Base-by-base conservation (phyloP, 129 eudicot genomes). In the Tagetes patula region DNA sequence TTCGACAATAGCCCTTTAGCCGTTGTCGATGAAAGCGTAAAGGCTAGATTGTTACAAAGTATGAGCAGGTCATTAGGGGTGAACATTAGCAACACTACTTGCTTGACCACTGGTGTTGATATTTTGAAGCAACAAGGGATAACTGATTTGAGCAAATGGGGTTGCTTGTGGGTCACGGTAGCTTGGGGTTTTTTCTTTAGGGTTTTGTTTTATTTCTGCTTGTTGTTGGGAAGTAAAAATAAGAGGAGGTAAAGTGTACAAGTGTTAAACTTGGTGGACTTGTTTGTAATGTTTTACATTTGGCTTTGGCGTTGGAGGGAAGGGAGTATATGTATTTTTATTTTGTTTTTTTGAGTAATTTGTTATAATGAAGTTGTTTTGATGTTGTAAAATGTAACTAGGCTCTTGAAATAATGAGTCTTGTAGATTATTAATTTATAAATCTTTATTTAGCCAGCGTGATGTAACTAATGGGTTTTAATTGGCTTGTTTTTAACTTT, bases 161-260 rank as follows among this genome's bases (percentile, higher is more conserved):
- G 50, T 65, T 65, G 69, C 69, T 65, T 65, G 69, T 65, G 69
- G 70, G 13, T 65, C 12, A 65, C 50, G 50, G 50, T 65, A 1
- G 49, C 50, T 65, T 40, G 70, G 70, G 70, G 70, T n/a, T 65
- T 65, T 50, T 65, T 65, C 70, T 65, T 65, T n/a, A 65, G 70
- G 49, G 4, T 65, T 65, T 14, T 65, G 70, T 65, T 65, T 14
- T 65, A 65, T 42, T 65, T 65, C 50, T 39, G 70, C 36, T 65
- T 65, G 69, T 65, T 65, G 69, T 27, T 40, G 3, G 70, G 70
- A 2, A 65, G 70, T n/a, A 65, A 65, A 27, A 65, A 65, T 40
- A 65, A 65, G 50, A 65, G 70, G 50, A 65, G 52, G 70, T 65
- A 20, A 65, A 14, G 50, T 40, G 70, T 40, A 65, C 6, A 1